Base-by-base conservation (phyloP, 2,329 filamentous ascomycete genomes). In the Cladosporium velox region DNA sequence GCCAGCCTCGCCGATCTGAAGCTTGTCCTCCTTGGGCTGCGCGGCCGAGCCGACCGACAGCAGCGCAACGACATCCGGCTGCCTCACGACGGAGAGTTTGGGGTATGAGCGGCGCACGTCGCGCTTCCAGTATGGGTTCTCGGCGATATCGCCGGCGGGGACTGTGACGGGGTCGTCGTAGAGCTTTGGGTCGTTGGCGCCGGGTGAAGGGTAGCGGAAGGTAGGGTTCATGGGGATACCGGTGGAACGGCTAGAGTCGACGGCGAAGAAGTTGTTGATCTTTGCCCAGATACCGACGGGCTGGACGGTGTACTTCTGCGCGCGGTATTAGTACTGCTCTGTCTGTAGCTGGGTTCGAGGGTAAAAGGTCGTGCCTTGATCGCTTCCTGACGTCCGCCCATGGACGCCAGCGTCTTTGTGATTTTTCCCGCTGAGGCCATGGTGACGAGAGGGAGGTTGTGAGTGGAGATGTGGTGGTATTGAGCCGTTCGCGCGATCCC, bases 91-190 rank as follows among this genome's bases (percentile, higher is more conserved):
- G 75, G 90, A 94, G 65, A 91, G 85, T 72, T 85, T 86, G 35
- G 95, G 91, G 82, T 98, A 98, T 74, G 85, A 85, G 74, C 95
- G 87, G 73, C 95, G 91, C 68, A 83, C 79, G 77, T 99, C 95
- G 75, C 95, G 93, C 85, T 96, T 96, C 92, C 93, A 99, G 84
- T 97, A 96, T 44, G 92, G 88, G 82, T 96, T 96, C 79, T 94
- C 91, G 74, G 92, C 92, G 73, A 96, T 89, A 78, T 96, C 92
- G 71, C 86, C 91, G 2, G 92, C 91, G n/a, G 92, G 92, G 0
- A 90, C 67, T 15, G 92, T 96, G 67, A 94, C 90, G 26, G 91
- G 91, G 77, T 96, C 92, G 78, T 91, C 87, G 82, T 94, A 95
- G 67, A 79, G 79, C 66, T 86, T 81, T 41, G 92, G 91, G 74